phyloP scores from a whole-genome alignment of 345 rosid species.

The Salix brachista region DNA sequence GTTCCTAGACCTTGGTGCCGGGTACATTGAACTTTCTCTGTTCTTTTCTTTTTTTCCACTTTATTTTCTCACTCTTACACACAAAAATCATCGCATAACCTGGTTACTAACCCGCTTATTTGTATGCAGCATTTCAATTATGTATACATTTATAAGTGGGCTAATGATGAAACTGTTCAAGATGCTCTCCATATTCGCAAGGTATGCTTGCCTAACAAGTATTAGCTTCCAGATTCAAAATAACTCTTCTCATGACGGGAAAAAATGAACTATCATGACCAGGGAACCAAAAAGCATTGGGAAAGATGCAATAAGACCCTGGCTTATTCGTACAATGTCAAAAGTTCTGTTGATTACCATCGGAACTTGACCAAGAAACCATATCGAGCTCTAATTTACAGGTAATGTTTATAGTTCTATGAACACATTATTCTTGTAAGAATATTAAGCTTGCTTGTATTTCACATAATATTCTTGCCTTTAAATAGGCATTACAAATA shows the following conservation, averaged over 20 bases:
- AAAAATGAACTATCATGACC: background rate
- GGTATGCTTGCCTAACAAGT: slow-evolving; percentile 9
- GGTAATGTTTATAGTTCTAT: slow-evolving; percentile 3
- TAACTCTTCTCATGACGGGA: background rate
- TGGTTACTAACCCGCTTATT: background rate
- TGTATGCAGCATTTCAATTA: slow-evolving; percentile 19
- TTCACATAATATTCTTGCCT: no score
- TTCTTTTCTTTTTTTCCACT: background rate
- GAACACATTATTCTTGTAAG: no score
- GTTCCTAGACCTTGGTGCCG: slow-evolving; percentile 26
- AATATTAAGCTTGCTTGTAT: no score
- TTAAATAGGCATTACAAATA: no score
- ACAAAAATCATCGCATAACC: background rate
- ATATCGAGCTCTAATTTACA: slow-evolving; percentile 32
- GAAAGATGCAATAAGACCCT: slow-evolving; percentile 29
- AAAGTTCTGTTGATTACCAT: slow-evolving; percentile 12
- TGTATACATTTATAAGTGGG: slow-evolving; percentile 27
- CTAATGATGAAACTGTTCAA: slow-evolving; percentile 33
- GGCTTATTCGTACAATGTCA: slow-evolving; percentile 12
- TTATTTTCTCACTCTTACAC: no score
- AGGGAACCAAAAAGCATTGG: slow-evolving; percentile 27
- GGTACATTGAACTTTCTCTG: slow-evolving; percentile 14
- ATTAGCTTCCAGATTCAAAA: background rate
- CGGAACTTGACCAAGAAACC: slow-evolving; percentile 19
- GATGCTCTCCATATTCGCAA: slow-evolving; percentile 26